Evolutionary conservation across 495 filamentous ascomycete species (phyloP), one percentile per base, ranked within the genome.

Genomic region (Tuber umbilicatum): DNA sequence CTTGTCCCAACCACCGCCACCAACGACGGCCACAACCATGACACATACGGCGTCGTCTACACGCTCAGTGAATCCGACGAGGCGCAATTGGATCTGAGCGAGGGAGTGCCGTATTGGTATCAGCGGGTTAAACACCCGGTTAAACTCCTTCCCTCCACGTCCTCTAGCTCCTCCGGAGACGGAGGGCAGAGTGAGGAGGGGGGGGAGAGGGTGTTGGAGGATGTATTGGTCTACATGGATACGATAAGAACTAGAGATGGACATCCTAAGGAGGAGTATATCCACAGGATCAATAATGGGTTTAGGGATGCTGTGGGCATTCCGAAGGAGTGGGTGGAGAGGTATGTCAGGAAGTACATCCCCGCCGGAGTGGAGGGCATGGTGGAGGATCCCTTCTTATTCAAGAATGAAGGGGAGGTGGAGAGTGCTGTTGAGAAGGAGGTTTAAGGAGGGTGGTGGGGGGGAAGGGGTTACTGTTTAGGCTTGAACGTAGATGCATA

Each of bases 221-320:
- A 82, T 64, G 74, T 74, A 31, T 81, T 91, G 75, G 87, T 90
- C 21, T 92, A 92, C 81, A 83, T 91, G 12, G 87, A 89, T 79
- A 83, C 85, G 70, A 78, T 6, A 16, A 86, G 42, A 76, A 84
- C 41, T 82, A 85, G 9, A 71, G 74, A 67, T 80, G 84, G 81
- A 17, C 69, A 74, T 42, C 88, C 90, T 1, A 86, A 86, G 79
- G 81, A 84, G 27, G 91, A 92, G 83, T 93, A 92, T 82, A 84
- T 92, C 47, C 81, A 84, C 35, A 82, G 91, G 69, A 92, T 93
- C 86, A 92, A 93, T 80, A 84, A 83, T 73, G 91, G 89, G 9
- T 87, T 92, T 78, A 75, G 81, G 72, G 90, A 93, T 84, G 89
- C 88, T 38, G 79, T 87, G 76, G 90, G 90, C 19, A 83, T 93